Evolutionary conservation across 495 filamentous ascomycete genomes (phyloP).

Genomic region (Acidomyces sp.): DNA sequence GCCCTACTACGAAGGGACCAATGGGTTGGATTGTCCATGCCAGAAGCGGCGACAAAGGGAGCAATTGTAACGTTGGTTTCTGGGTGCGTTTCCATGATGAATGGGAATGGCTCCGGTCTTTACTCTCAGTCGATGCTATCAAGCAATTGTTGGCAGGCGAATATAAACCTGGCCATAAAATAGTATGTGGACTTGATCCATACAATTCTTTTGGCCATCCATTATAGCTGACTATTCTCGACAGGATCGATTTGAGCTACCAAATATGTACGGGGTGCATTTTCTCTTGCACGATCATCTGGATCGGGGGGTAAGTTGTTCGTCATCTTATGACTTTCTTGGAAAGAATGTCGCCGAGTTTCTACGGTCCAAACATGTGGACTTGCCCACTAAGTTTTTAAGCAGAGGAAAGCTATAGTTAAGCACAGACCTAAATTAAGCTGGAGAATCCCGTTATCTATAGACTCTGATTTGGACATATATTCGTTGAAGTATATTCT

Average conservation of each 20-base stretch:
- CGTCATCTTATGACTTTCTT: conserved; percentile 38
- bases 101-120: conserved; percentile 21
- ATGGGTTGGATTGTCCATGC: conserved; percentile 24
- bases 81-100: conserved; percentile 22
- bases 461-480: too few species aligned
- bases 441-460: too few species aligned
- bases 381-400: conserved; percentile 34
- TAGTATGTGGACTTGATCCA: conserved; percentile 15
- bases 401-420: conserved; percentile 23
- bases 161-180: conserved; percentile 19
- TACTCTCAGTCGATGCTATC: conserved; percentile 17
- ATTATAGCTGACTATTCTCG: neutral
- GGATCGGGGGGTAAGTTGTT: conserved; percentile 40
- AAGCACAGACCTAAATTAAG: too few species aligned
- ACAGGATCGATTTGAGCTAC: conserved; percentile 35
- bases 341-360: conserved; percentile 47
- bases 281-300: conserved; percentile 43
- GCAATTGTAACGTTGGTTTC: conserved; percentile 24
- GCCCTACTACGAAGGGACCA: conserved; percentile 14
- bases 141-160: conserved; percentile 21
- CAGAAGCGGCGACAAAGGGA: conserved; percentile 23
- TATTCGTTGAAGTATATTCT: too few species aligned
- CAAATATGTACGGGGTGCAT: conserved; percentile 34
- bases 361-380: conserved; percentile 36
- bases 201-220: neutral